Evolutionary conservation across 768 basidiomycete genomes (phyloP).

Genomic region (Lentinus tigrinus): DNA sequence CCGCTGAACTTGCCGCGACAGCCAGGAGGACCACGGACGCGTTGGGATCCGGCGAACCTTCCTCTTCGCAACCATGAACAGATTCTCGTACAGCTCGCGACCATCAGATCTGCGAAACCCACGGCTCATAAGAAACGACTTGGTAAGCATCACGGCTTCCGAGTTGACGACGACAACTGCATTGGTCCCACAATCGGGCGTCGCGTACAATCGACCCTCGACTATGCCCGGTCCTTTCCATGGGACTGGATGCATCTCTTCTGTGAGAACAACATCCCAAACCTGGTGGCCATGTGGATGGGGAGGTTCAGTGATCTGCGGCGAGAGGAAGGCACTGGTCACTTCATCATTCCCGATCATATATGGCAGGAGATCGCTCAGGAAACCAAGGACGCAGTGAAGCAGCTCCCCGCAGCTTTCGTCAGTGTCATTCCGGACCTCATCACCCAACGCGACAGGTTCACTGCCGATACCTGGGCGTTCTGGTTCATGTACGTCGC

Average conservation of each 20-base stretch:
- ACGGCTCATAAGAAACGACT: conserved; percentile 1
- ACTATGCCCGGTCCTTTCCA: conserved; percentile 24
- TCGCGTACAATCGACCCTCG: background rate
- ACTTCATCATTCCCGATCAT: conserved; percentile 2
- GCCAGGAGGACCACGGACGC: background rate
- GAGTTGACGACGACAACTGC: conserved; percentile 3
- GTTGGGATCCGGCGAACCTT: conserved; percentile 8
- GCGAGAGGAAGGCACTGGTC: conserved; percentile 8
- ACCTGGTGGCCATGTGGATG: conserved; percentile 24
- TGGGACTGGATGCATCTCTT: conserved; percentile 31
- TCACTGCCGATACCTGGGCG: conserved; percentile 27
- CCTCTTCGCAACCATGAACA: conserved; percentile 17
- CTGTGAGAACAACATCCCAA: conserved; percentile 25
- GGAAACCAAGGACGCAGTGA: conserved; percentile 9
- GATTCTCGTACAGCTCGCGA: conserved; percentile 8
- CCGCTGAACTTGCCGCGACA: conserved; percentile 7
- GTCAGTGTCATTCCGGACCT: conserved; percentile 18
- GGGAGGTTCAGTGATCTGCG: conserved; percentile 23
- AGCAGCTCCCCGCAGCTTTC: conserved; percentile 22
- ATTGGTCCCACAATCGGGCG: background rate
- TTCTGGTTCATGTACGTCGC: conserved; percentile 27
- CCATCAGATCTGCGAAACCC: conserved; percentile 7
- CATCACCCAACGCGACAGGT: conserved; percentile 14
- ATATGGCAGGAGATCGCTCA: conserved; percentile 27
- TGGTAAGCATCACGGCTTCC: conserved; percentile 15